Evolutionary conservation across 1,284 basidiomycete species (phyloP).

Genomic region (Somion occarium): DNA sequence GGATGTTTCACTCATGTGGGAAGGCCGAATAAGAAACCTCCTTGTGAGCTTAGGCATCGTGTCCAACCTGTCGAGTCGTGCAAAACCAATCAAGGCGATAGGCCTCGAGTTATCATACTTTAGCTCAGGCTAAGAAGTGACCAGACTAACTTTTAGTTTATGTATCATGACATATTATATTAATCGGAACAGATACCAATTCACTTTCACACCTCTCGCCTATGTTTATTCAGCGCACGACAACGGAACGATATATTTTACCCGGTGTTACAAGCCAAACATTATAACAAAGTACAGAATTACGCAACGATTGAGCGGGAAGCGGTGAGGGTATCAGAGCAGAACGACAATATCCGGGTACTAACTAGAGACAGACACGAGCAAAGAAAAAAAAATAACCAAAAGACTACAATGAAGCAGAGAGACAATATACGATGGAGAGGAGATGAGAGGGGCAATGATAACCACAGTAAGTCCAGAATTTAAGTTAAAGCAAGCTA

Average conservation of each 20-base stretch:
- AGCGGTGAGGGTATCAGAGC: too few species aligned
- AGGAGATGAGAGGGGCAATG: conserved; percentile 3
- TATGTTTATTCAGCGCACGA: too few species aligned
- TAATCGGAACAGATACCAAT: too few species aligned
- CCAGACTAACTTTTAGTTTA: background rate
- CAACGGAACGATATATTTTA: too few species aligned
- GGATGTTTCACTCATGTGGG: conserved; percentile 91
- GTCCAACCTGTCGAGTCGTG: conserved; percentile 80
- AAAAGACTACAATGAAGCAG: background rate
- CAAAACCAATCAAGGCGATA: conserved; percentile 82
- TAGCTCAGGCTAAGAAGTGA: conserved; percentile 52
- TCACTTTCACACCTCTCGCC: too few species aligned
- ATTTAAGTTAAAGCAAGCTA: conserved; percentile 6
- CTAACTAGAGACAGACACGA: too few species aligned
- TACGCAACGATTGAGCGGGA: too few species aligned
- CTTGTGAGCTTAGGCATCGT: conserved; percentile 86
- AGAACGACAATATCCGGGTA: too few species aligned
- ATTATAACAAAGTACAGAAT: too few species aligned
- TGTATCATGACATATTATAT: background rate
- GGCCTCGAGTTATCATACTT: conserved; percentile 93
- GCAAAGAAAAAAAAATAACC: too few species aligned
- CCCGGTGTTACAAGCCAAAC: too few species aligned
- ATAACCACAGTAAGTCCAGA: background rate
- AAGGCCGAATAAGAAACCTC: conserved; percentile 87
- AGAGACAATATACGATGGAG: background rate